Base-by-base conservation (phyloP, 768 basidiomycete genomes). In the Boletus sp. region DNA sequence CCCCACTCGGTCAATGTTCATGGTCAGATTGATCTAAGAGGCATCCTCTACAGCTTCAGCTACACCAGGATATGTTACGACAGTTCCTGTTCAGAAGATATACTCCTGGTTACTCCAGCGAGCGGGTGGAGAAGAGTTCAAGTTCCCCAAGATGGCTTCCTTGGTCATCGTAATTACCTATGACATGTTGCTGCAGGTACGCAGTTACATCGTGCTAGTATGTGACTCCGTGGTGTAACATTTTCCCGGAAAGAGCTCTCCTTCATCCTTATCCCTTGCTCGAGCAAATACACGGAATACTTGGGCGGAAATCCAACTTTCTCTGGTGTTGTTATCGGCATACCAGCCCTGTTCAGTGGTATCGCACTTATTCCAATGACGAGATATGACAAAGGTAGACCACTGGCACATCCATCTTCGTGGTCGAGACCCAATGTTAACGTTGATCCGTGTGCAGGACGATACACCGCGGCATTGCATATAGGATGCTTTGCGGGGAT, bases 231-330 rank as follows among this genome's bases (percentile, higher is more conserved):
- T n/a, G 30, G 27, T 15, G 32, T 47, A 14, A 51, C 39, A 10
- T 19, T 45, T 34, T 30, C 9, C 32, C 17, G 9, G n/a, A 33
- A 2, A 30, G 51, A 87, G 87, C 64, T 84, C 0, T 88, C 88
- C 70, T 88, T 86, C 67, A 79, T 87, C 53, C 75, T 86, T 39
- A 82, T 88, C 5, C 83, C 86, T 3, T 85, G 86, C 1, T 82
- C 84, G 1, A 82, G 79, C 61, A 73, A 75, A 47, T 87, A 88
- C 61, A 81, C 84, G 0, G 75, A 81, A 54, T 73, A 79, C 58
- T 72, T 88, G 7, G 85, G 85, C 23, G 87, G 86, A 17, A 78
- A 73, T n/a, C 73, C 83, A n/a, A 84, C 83, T 0, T 89, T 88
- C 64, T 83, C 85, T 34, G 85, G 87, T 48, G 62, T 89, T 7